phyloP scores from a whole-genome alignment of 345 rosid species.

The Salix suchowensis region DNA sequence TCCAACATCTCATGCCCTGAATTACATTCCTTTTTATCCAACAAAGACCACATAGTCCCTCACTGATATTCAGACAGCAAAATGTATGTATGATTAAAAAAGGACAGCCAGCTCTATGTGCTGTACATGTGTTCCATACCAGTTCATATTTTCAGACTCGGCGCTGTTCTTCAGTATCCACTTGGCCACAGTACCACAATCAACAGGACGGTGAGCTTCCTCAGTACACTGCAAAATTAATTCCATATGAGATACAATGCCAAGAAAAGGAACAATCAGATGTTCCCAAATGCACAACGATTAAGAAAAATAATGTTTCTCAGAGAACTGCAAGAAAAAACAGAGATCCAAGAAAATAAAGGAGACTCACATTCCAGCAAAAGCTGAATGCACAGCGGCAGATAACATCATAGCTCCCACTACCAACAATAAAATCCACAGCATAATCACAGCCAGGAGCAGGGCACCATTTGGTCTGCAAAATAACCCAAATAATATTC shows the following conservation, averaged over 20 bases:
- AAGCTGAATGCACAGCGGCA: slow-evolving; percentile 77
- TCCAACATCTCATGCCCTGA: neutral
- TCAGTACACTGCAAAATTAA: slow-evolving; percentile 68
- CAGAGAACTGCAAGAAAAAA: neutral
- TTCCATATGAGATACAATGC: neutral
- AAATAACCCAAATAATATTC: slow-evolving; percentile 3
- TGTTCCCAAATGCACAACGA: neutral
- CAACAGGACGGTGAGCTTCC: slow-evolving; percentile 99
- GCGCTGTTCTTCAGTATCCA: slow-evolving; percentile 97
- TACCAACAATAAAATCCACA: slow-evolving; percentile 77
- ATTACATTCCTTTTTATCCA: neutral
- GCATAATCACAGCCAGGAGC: slow-evolving; percentile 97
- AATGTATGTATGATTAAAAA: neutral
- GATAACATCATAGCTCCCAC: slow-evolving; percentile 73
- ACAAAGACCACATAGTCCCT: neutral
- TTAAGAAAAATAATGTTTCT: neutral
- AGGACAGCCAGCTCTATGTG: neutral
- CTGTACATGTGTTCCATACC: slow-evolving; percentile 35
- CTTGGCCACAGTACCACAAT: slow-evolving; percentile 79
- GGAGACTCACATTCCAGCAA: slow-evolving; percentile 81
- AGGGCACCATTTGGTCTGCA: slow-evolving; percentile 99
- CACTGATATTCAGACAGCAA: neutral
- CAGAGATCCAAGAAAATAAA: neutral
- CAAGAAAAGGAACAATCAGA: neutral
- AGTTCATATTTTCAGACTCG: slow-evolving; percentile 97